Percentiles rank a stretch among this genome's conserved stretches.
Conservation (phyloP, 139 green algal genomes). For the Picochlorum sp. region DNA sequence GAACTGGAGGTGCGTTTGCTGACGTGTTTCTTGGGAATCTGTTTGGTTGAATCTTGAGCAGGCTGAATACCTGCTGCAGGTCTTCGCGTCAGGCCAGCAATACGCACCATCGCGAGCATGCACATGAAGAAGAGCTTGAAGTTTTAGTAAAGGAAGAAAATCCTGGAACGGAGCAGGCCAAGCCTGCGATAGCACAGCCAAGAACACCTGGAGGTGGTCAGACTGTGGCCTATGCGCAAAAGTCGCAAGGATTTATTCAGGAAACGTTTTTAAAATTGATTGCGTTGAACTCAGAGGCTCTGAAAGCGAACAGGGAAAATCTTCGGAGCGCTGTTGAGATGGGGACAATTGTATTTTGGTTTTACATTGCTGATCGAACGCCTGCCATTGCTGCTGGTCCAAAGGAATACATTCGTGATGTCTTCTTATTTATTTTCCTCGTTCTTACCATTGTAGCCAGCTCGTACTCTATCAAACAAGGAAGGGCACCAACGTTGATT, state of each 20-base stretch:
- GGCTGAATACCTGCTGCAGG: not conserved
- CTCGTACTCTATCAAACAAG: conserved; percentile 17
- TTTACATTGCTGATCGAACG: conserved; percentile 80
- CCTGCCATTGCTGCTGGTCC: conserved; percentile 25
- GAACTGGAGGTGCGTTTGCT: not conserved
- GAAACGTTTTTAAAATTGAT: conserved; percentile 17
- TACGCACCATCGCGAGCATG: not conserved
- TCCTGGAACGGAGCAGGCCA: not conserved
- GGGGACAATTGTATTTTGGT: conserved; percentile 75
- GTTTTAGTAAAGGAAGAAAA: not conserved
- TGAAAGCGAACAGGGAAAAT: conserved; percentile 6
- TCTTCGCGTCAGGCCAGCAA: not conserved
- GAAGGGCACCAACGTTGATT: conserved; percentile 59
- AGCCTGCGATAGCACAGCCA: not conserved
- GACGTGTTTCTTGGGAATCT: not conserved
- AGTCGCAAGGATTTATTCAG: conserved; percentile 3
- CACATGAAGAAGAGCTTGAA: not conserved
- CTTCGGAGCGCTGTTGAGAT: conserved; percentile 53
- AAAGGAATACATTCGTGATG: conserved; percentile 48
- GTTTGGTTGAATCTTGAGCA: not conserved
- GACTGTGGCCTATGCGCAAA: not conserved
- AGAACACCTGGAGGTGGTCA: not conserved
- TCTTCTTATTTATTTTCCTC: conserved; percentile 77
- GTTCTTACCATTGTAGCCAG: conserved; percentile 50
- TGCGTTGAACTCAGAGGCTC: conserved; percentile 23